phyloP scores from a whole-genome alignment of 805 yeast genomes.

The Kodamaea nitidulidarum region DNA sequence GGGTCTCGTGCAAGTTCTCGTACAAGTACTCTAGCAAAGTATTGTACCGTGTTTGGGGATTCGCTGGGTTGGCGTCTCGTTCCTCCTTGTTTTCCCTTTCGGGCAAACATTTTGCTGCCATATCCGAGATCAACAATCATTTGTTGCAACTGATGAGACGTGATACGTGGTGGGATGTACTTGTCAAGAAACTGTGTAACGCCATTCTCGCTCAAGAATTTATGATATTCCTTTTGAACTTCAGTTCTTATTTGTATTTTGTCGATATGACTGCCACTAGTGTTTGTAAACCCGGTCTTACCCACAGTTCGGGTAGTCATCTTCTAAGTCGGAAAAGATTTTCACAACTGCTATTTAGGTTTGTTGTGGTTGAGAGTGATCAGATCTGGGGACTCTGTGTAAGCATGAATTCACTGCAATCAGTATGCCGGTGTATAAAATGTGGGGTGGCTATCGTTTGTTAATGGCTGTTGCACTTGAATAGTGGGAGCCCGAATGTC shows the following conservation, averaged over 20 bases:
- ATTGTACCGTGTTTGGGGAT: background rate
- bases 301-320: slow-evolving; percentile 5
- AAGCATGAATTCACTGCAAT: too few species aligned
- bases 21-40: background rate
- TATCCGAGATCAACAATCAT: slow-evolving; percentile 19
- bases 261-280: background rate
- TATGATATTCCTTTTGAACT: slow-evolving; percentile 9
- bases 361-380: background rate
- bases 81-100: background rate
- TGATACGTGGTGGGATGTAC: slow-evolving; percentile 13
- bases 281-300: background rate
- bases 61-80: background rate
- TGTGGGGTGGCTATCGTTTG: background rate
- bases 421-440: too few species aligned
- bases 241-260: background rate
- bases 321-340: background rate
- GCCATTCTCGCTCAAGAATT: slow-evolving; percentile 12
- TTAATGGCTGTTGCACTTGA: background rate
- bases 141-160: slow-evolving; percentile 14
- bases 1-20: background rate
- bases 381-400: too few species aligned
- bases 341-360: background rate
- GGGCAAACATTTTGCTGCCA: background rate
- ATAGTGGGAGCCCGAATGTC: slow-evolving; percentile 1
- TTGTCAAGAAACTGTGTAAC: slow-evolving; percentile 13